Evolutionary conservation across 805 yeast species (phyloP), one percentile per base, ranked within the genome.

Genomic region (Yamadazyma nakazawae): DNA sequence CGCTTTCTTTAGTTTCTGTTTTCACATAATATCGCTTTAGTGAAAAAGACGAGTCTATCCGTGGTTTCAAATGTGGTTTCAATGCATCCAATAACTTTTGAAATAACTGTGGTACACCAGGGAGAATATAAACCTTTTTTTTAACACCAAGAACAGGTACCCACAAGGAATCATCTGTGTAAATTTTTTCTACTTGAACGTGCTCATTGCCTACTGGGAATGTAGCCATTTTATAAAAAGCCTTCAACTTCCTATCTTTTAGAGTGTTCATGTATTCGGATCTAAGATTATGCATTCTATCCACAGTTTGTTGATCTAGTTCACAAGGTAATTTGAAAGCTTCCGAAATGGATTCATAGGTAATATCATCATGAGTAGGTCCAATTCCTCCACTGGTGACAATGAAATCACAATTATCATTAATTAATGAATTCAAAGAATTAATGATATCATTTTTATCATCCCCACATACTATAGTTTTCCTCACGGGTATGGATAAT

Each of bases 311-410:
- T 19, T 64, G 56, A 61, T 89, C 84, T 14, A 83, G 59, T 37
- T 61, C 63, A 48, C 81, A 62, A 0, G 76, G 75, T 7, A 85
- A 58, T 1, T 63, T 63, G 52, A 73, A 88, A 7, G 86, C 85
- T 53, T 75, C 76, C 1, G 92, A 88, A n/a, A 89, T 62, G 1
- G 87, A 73, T 43, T 79, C 81, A 62, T 89, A 89, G 0, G 96
- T 88, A 50, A 89, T 84, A 61, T 89, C 97, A 60, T 89, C 96
- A 56, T 88, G 96, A 0, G 96, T 89, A 4, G 96, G 87, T 0
- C 97, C 97, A 48, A 89, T 87, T 1, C 75, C 84, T 28, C 88
- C 85, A 45, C 85, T 75, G 0, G 95, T 87, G 18, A 86, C 78
- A 7, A 86, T 75, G 37, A 87, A 75, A 57, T 85, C 89, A 54